A percentile compares a stretch with the other conserved stretches of the same genome.
These are phyloP conservation scores for Dactylellina drechsleri DNA, from an alignment of 2,329 filamentous ascomycete species.

Conservation along the genomic window DNA sequence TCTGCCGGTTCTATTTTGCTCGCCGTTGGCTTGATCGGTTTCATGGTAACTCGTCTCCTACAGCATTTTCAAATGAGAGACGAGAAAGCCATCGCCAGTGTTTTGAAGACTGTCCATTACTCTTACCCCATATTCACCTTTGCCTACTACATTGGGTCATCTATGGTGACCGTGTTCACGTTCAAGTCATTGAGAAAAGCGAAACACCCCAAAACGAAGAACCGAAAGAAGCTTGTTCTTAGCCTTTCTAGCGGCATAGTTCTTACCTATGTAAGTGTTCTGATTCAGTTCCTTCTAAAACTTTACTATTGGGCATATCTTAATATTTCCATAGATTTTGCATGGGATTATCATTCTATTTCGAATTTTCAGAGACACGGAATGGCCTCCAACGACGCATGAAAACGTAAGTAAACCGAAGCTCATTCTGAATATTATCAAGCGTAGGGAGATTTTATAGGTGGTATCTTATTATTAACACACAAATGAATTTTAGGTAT, in stretches of 20 bases:
- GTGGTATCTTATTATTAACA: neutral
- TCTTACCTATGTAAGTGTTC: constrained; percentile 62
- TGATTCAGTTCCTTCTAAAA: neutral
- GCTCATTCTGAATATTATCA: constrained; percentile 12
- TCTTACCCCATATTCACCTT: constrained; percentile 69
- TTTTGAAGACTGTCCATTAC: constrained; percentile 66
- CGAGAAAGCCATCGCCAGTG: constrained; percentile 31
- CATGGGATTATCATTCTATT: constrained; percentile 28
- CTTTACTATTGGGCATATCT: neutral
- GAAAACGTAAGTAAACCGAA: constrained; percentile 49
- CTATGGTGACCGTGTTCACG: constrained; percentile 65
- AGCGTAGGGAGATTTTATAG: constrained; percentile 7
- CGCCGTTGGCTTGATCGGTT: constrained; percentile 26
- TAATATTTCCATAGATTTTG: constrained; percentile 22
- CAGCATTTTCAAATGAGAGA: constrained; percentile 31
- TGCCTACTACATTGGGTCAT: constrained; percentile 68
- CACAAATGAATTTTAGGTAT: constrained; percentile 62
- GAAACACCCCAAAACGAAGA: constrained; percentile 61
- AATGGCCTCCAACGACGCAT: constrained; percentile 17
- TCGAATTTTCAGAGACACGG: constrained; percentile 6
- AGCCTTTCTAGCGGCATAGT: constrained; percentile 61
- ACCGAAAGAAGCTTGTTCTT: constrained; percentile 64
- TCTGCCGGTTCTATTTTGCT: constrained; percentile 50
- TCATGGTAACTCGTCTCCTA: constrained; percentile 22
- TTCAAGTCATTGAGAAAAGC: constrained; percentile 66